A percentile compares a stretch with the other conserved stretches of the same genome.
Conservation (phyloP, 306 rosid species). For the Pueraria montana region DNA sequence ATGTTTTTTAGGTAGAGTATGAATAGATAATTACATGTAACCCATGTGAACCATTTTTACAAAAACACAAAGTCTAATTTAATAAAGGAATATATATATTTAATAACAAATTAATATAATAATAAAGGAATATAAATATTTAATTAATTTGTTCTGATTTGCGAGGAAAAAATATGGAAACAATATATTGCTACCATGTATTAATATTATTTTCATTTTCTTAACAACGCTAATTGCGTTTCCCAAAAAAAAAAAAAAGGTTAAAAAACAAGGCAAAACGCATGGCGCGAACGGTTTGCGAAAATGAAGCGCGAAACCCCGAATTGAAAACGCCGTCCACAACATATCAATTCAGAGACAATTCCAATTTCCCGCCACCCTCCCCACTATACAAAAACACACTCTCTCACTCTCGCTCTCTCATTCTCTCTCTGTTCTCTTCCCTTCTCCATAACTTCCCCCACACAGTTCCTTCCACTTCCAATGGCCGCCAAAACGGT, state of each 20-base stretch:
- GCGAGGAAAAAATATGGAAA: too few relatives aligned
- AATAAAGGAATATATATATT: too few relatives aligned
- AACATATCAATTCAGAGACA: background rate
- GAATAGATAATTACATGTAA: too few relatives aligned
- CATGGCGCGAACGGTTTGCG: background rate
- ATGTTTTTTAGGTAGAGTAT: too few relatives aligned
- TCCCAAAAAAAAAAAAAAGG: background rate
- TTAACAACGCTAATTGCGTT: background rate
- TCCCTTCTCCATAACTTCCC: background rate
- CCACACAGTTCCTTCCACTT: background rate
- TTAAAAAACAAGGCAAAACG: background rate
- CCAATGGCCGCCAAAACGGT: constrained; percentile 66
- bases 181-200: too few relatives aligned
- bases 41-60: too few relatives aligned
- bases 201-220: too few relatives aligned
- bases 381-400: constrained; percentile 35
- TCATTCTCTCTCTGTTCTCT: background rate
- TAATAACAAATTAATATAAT: too few relatives aligned
- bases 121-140: too few relatives aligned
- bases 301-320: constrained; percentile 25
- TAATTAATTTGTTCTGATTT: too few relatives aligned
- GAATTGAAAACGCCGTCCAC: constrained; percentile 30
- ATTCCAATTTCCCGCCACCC: constrained; percentile 45
- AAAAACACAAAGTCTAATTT: too few relatives aligned
- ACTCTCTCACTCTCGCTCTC: background rate